Conservation (phyloP, 169 alveolate genomes). For the Prorocentrum cordatum region DNA sequence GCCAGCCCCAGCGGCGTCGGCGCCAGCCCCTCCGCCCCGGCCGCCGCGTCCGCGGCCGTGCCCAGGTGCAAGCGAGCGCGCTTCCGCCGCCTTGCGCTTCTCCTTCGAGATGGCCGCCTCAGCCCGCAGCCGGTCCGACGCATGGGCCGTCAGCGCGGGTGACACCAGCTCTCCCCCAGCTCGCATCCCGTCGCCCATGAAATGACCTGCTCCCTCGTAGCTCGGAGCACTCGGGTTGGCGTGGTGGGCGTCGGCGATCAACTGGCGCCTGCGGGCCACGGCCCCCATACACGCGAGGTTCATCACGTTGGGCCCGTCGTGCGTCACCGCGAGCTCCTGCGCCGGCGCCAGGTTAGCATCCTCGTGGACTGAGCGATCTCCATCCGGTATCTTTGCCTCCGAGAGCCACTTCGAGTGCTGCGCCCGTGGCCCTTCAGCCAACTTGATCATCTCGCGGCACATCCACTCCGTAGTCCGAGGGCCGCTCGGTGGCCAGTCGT, state of each 20-base stretch:
- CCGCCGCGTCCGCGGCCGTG: too few relatives aligned
- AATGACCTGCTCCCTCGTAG: slow-evolving; percentile 2
- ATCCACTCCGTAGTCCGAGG: background rate
- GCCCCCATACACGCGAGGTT: slow-evolving; percentile 8
- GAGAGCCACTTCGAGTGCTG: slow-evolving; percentile 5
- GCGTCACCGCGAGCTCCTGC: background rate
- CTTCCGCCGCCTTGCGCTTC: background rate
- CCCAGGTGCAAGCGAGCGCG: background rate
- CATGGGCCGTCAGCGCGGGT: background rate
- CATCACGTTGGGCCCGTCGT: background rate
- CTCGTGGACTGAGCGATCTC: background rate
- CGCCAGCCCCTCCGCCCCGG: too few relatives aligned
- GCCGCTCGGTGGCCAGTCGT: background rate
- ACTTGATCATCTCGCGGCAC: background rate
- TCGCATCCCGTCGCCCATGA: background rate
- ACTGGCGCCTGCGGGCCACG: background rate
- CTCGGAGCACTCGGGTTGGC: background rate
- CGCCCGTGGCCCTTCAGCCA: background rate
- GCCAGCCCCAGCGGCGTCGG: too few relatives aligned
- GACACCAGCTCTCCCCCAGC: background rate
- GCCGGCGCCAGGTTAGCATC: background rate
- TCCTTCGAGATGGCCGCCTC: background rate
- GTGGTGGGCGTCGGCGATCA: slow-evolving; percentile 5
- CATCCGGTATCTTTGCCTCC: background rate
- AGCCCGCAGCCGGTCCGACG: background rate